Evolutionary conservation across 2,329 filamentous ascomycete species (phyloP).

Genomic region (Tolypocladium endophyticum): DNA sequence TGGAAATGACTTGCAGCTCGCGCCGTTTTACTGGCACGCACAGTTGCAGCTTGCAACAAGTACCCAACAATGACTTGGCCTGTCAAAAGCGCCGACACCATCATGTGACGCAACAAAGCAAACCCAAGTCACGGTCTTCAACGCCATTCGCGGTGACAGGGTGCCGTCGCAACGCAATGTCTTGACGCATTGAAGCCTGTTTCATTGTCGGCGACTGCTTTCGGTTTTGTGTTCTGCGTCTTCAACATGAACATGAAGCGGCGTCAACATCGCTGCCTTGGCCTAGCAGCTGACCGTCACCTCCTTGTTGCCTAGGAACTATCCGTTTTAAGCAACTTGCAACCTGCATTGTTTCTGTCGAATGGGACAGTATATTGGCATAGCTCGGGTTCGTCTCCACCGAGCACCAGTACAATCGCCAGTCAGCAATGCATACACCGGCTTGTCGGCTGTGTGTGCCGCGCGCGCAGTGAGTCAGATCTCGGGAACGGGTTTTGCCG

Average conservation of each 20-base stretch:
- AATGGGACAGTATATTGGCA: background rate
- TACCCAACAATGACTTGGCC: background rate
- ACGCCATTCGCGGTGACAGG: background rate
- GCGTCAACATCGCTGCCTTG: background rate
- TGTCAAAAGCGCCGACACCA: background rate
- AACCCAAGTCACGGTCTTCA: background rate
- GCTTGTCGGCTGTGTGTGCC: background rate
- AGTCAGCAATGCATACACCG: background rate
- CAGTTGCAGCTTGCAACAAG: background rate
- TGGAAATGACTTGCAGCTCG: background rate
- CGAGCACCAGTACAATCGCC: background rate
- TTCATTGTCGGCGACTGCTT: background rate
- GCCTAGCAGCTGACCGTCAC: background rate
- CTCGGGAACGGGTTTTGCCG: too few relatives aligned
- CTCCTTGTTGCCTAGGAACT: background rate
- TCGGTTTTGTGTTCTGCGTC: background rate
- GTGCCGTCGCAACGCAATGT: background rate
- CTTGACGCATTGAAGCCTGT: background rate
- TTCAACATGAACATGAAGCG: background rate
- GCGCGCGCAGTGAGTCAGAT: background rate
- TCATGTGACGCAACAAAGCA: background rate
- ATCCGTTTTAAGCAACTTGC: background rate
- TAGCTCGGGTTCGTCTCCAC: background rate
- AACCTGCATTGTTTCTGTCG: background rate
- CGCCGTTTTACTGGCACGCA: background rate